These are phyloP conservation scores for Chimonanthus salicifolius DNA, from an alignment of 164 flowering plant species.

Conservation along the genomic window DNA sequence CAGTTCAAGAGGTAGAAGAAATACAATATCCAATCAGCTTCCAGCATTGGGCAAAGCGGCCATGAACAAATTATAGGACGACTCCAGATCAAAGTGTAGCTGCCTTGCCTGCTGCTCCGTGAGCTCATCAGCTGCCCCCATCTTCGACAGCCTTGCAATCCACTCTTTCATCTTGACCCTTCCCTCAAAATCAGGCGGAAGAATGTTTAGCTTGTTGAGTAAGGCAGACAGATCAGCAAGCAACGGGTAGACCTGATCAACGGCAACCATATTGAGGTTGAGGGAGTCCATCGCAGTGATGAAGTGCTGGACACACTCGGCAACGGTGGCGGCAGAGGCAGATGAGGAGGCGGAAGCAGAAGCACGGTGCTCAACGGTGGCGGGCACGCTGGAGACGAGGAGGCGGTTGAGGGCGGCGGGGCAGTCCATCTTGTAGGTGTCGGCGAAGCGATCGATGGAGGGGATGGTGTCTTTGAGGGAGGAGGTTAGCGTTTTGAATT, in stretches of 20 bases:
- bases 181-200: conserved; percentile 83
- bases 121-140: conserved; percentile 95
- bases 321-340: conserved; percentile 72
- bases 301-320: conserved; percentile 89
- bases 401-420: conserved; percentile 82
- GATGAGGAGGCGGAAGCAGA: conserved; percentile 43
- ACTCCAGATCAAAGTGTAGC: conserved; percentile 90
- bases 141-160: conserved; percentile 73
- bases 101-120: conserved; percentile 95
- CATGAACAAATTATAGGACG: conserved; percentile 91
- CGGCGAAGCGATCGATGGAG: conserved; percentile 71
- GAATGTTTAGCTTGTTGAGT: conserved; percentile 54
- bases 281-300: conserved; percentile 91
- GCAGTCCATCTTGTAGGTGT: conserved; percentile 87
- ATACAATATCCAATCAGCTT: background rate
- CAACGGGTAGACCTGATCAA: conserved; percentile 85
- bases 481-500: conserved; percentile 73
- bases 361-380: conserved; percentile 84
- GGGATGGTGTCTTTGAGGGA: conserved; percentile 73
- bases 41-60: conserved; percentile 85
- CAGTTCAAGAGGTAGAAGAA: too few relatives aligned
- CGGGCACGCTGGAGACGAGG: conserved; percentile 72
- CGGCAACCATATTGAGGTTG: conserved; percentile 83
- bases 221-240: conserved; percentile 67
- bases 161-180: conserved; percentile 86